phyloP scores from a whole-genome alignment of 2,329 filamentous ascomycete species.

The Emydomyces testavorans region DNA sequence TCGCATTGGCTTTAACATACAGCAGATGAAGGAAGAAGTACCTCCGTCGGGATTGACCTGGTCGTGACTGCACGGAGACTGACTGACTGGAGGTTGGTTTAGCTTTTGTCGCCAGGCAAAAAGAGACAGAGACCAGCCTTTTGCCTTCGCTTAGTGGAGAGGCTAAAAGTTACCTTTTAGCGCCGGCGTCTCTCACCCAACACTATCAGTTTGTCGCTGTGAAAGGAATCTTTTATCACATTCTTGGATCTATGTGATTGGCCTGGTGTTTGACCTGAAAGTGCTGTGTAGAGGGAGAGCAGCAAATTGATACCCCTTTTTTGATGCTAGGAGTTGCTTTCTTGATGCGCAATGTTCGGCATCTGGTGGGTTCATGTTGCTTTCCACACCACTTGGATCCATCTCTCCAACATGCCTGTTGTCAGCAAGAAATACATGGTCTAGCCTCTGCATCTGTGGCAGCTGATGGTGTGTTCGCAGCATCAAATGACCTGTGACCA shows the following conservation, averaged over 20 bases:
- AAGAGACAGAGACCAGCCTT: slow-evolving; percentile 2
- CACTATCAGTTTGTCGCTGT: neutral
- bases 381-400: neutral
- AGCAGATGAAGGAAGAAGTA: neutral
- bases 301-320: too few relatives aligned
- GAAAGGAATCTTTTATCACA: neutral
- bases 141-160: slow-evolving; percentile 9
- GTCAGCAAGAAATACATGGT: neutral
- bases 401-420: neutral
- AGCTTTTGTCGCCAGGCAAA: neutral
- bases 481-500: neutral
- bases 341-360: too few relatives aligned
- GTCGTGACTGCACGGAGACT: too few relatives aligned
- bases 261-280: too few relatives aligned
- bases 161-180: slow-evolving; percentile 4
- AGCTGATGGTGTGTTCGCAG: too few relatives aligned
- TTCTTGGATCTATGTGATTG: neutral
- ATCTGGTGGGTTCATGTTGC: neutral
- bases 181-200: neutral
- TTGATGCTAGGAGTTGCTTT: too few relatives aligned
- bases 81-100: neutral
- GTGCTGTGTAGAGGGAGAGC: too few relatives aligned
- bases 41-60: neutral
- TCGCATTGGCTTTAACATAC: neutral
- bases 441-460: neutral